Base-by-base conservation (phyloP, 2,329 filamentous ascomycete genomes). In the Ceratocystis variospora region DNA sequence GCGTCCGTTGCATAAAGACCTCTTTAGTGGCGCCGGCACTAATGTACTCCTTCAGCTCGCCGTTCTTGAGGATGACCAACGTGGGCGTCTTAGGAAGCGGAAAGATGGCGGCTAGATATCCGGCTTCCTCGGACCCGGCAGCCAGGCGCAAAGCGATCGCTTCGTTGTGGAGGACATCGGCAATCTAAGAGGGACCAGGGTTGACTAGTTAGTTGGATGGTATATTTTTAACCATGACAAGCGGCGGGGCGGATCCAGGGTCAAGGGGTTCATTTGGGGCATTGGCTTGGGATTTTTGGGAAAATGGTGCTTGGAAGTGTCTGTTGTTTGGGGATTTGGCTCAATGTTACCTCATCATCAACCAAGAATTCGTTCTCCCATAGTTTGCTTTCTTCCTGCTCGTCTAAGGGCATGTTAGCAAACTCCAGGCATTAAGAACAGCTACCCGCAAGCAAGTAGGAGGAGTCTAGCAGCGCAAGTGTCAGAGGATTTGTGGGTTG, bases 41-140 rank as follows among this genome's bases (percentile, higher is more conserved):
- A 8, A 96, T 80, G 73, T 92, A 91, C 73, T 93, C 87, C 72
- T 87, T 86, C 15, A 96, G 77, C 69, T 88, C 83, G 7, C 88
- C 90, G 75, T 90, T 88, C 72, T 86, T 84, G 71, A 96, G 92
- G 22, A 95, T 79, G 17, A 96, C 81, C 7, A 96, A 76, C 1
- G 88, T 88, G 0, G 93, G 92, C n/a, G 85, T 84, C 70, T 84
- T 84, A 0, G 84, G 82, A n/a, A 96, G 78, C 0, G 90, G 89
- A 71, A 90, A 95, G 71, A 96, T 89, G 59, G 89, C 89, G 8
- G 86, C 83, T 15, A 97, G 79, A 72, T 90, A 95, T 5, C 83
- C 85, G 8, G 90, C 90, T 77, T 96, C 91, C 70, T 88, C 83
- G 1, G 88, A 91, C 25, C 87, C 89, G 19, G 86, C 84, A 44